Base-by-base conservation (phyloP, 176 grass and related monocot genomes). In the Paspalum notatum region DNA sequence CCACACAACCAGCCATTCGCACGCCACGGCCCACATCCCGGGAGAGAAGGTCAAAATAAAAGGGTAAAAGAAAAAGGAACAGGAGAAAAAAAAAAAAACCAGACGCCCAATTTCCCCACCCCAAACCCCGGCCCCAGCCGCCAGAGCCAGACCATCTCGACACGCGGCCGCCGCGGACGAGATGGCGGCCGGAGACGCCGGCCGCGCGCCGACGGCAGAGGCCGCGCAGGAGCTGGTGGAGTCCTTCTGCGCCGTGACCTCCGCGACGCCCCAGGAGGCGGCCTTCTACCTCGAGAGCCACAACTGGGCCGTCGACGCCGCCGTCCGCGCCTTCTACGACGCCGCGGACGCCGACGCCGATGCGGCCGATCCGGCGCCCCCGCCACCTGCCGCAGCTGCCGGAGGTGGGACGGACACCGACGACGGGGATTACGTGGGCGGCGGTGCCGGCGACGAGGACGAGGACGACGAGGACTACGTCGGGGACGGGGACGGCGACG, bases 271-370 rank as follows among this genome's bases (percentile, higher is more conserved):
- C n/a, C 82, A 91, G 16, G 90, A 91, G 63, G 96, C 96, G 24
- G 65, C 84, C 71, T 98, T 93, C 90, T 95, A 88, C 81, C 92
- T 98, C 78, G 90, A 91, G 84, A 85, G 88, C 82, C 86, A 91
- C 88, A 84, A 86, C 71, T 98, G 96, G 96, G 66, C 72, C 49
- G 86, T 95, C 49, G 92, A 98, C 11, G 76, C 90, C 32, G 86
- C 96, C 72, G 85, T 98, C 50, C 85, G 67, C 72, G 85, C 90
- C 71, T 98, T 88, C 90, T 95, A 89, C 84, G 80, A 91, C 80
- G 66, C 77, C 62, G 42, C 24, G 55, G 71, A 82, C 48, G 67
- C 45, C 70, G 71, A 82, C 37, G 71, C 77, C 40, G 58, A 7
- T 17, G 83, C 37, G 5, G 44, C 68, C 67, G 85, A 84, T 85